These are phyloP conservation scores for Acer negundo DNA, from an alignment of 345 rosid species.

Conservation along the genomic window DNA sequence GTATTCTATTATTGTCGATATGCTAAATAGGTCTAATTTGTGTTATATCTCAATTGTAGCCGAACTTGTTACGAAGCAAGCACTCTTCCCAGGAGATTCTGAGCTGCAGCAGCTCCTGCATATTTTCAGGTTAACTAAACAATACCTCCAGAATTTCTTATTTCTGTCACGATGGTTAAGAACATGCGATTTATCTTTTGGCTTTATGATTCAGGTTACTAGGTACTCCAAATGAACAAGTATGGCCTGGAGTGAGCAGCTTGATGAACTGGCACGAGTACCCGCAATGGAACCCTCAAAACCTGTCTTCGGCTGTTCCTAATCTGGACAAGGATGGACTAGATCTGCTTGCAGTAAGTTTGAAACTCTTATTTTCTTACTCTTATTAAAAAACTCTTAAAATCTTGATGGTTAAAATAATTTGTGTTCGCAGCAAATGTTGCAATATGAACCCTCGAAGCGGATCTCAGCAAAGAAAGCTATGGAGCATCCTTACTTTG, in stretches of 20 bases:
- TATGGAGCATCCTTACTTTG: slow-evolving; percentile 93
- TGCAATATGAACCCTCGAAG: slow-evolving; percentile 82
- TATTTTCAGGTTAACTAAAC: slow-evolving; percentile 64
- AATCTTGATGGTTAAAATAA: neutral
- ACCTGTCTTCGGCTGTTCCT: slow-evolving; percentile 63
- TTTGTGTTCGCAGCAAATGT: slow-evolving; percentile 70
- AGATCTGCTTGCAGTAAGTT: slow-evolving; percentile 73
- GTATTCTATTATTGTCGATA: neutral
- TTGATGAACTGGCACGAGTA: slow-evolving; percentile 97
- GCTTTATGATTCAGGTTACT: slow-evolving; percentile 51
- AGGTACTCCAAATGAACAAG: slow-evolving; percentile 86
- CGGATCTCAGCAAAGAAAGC: slow-evolving; percentile 93
- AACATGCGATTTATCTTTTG: neutral
- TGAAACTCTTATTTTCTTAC: neutral
- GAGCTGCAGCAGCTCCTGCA: slow-evolving; percentile 96
- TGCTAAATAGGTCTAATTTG: slow-evolving; percentile 4
- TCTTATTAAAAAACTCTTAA: no score
- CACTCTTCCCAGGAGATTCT: slow-evolving; percentile 91
- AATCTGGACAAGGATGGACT: slow-evolving; percentile 67
- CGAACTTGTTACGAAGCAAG: slow-evolving; percentile 82
- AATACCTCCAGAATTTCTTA: neutral
- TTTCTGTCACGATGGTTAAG: neutral
- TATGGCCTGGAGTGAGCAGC: slow-evolving; percentile 94
- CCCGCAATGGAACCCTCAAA: slow-evolving; percentile 87
- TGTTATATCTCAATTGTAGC: slow-evolving; percentile 39